A percentile compares a stretch with the other conserved stretches of the same genome.
Evolutionary conservation across 768 basidiomycete species (phyloP).

Genomic region (Mycena haematopus): DNA sequence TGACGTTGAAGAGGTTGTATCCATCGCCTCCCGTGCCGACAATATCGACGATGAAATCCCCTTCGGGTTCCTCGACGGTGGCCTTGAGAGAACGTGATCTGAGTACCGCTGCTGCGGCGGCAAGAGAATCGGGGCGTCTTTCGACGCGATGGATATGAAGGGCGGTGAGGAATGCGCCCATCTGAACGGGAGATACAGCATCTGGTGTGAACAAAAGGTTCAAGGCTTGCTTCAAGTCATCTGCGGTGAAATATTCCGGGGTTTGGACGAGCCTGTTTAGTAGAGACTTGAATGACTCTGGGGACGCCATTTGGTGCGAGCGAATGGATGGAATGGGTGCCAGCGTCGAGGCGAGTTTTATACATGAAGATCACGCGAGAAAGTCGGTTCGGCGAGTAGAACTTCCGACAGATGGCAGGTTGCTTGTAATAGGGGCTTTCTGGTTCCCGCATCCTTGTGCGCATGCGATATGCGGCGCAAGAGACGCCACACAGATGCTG

Average conservation of each 20-base stretch:
- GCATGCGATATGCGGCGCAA: no score
- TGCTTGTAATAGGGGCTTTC: no score
- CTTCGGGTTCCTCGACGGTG: slow-evolving; percentile 58
- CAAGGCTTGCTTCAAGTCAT: slow-evolving; percentile 79
- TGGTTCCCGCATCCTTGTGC: no score
- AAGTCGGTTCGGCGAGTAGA: neutral
- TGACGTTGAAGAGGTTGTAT: slow-evolving; percentile 95
- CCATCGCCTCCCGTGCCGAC: slow-evolving; percentile 97
- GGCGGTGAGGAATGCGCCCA: slow-evolving; percentile 90
- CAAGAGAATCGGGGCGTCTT: slow-evolving; percentile 74
- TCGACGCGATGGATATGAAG: slow-evolving; percentile 84
- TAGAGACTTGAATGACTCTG: slow-evolving; percentile 72
- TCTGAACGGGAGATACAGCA: slow-evolving; percentile 70
- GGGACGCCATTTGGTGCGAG: slow-evolving; percentile 22
- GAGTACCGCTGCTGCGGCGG: slow-evolving; percentile 79
- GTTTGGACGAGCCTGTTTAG: slow-evolving; percentile 80
- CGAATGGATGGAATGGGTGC: neutral
- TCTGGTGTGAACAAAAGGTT: slow-evolving; percentile 75
- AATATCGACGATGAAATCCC: slow-evolving; percentile 83
- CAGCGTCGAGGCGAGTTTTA: neutral
- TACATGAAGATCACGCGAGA: neutral
- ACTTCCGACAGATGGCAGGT: no score
- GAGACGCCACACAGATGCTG: no score
- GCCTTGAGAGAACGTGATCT: slow-evolving; percentile 71
- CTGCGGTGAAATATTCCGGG: slow-evolving; percentile 80